Base-by-base conservation (phyloP, 805 yeast genomes). In the Saccharomycopsis oosterbeekiorum region DNA sequence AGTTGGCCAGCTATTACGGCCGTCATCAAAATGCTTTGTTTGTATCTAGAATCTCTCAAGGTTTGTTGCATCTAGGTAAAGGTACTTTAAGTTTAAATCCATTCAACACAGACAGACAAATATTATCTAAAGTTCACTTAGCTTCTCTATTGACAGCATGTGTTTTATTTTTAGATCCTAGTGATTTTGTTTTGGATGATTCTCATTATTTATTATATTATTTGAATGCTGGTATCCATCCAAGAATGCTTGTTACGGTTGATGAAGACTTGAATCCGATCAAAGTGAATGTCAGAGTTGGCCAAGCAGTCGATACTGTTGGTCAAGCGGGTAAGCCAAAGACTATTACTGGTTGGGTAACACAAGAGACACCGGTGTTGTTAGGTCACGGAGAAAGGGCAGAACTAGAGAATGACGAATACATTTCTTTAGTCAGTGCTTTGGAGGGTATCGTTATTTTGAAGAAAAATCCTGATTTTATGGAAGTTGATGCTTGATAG, bases 271-370 rank as follows among this genome's bases (percentile, higher is more conserved):
- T 93, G 73, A 69, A 70, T 43, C 97, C 97, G 42, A 76, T 94
- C 65, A 93, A 93, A 78, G 98, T 94, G 10, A 93, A 90, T 67
- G 99, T 94, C 10, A 83, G 99, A 71, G 98, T 94, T 37, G 99
- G 99, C 65, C 97, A 93, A 76, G 98, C 99, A 6, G 98, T 94
- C 36, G 99, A 94, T 72, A 90, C 92, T 47, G 98, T 94, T 65
- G 99, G 99, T 40, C 98, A 93, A 74, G 99, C 98, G 0, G 99
- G 99, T 76, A 90, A 89, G 68, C 99, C 99, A 57, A 94, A 94
- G 79, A 92, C 97, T 12, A 94, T 94, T 56, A 94, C 99, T 3
- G 99, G 99, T 42, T 94, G 99, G 99, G 98, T 94, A 21, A 94
- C 99, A 1, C 99, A 94, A 70, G 88, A 94, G 4, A 94, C 99